Percentiles rank a stretch among this genome's conserved stretches.
phyloP scores from a whole-genome alignment of 768 basidiomycete genomes.

The Tulasnella sp. region DNA sequence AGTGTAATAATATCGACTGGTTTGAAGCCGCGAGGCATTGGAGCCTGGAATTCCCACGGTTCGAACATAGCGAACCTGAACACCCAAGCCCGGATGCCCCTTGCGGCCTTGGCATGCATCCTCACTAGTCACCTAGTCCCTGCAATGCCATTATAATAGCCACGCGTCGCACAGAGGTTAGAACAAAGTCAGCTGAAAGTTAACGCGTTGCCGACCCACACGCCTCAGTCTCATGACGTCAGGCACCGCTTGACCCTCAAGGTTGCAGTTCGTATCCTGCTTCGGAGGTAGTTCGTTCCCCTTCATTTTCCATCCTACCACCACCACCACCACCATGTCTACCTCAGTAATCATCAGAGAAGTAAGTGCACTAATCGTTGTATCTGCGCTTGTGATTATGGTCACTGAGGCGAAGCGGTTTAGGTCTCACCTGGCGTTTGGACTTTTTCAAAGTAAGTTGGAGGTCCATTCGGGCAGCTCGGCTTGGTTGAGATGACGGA shows the following conservation, averaged over 20 bases:
- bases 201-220: background rate
- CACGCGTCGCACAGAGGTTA: background rate
- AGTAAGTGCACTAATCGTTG: background rate
- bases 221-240: background rate
- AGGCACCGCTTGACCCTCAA: background rate
- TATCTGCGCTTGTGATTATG: background rate
- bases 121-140: background rate
- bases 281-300: background rate
- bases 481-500: conserved; percentile 14
- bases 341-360: background rate
- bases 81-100: background rate
- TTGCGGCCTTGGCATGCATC: background rate
- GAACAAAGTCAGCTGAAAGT: background rate
- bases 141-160: background rate
- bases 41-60: background rate
- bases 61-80: background rate
- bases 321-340: conserved; percentile 1
- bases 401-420: background rate
- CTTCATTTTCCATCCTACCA: background rate
- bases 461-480: background rate
- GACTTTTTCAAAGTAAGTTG: conserved; percentile 37
- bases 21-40: conserved; percentile 2
- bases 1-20: conserved; percentile 7
- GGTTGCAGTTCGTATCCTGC: background rate
- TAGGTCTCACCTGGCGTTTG: conserved; percentile 38